phyloP scores from a whole-genome alignment of 257 asterid genomes.

The Solanum tarapatanum region DNA sequence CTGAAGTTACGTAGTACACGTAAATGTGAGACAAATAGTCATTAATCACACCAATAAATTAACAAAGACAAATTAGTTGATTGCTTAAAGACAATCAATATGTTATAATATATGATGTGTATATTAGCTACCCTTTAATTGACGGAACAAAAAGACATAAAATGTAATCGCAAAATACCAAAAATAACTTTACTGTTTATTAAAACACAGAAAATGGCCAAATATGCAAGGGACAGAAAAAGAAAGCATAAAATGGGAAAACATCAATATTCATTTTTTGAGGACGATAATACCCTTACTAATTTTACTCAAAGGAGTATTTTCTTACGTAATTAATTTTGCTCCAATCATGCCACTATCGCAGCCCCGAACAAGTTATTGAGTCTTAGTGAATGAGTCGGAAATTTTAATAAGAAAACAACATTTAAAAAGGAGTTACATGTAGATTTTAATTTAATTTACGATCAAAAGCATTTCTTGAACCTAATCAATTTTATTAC shows the following conservation, averaged over 20 bases:
- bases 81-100: conserved; percentile 3
- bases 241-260: neutral
- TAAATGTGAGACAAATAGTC: conserved; percentile 14
- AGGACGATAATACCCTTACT: conserved; percentile 1
- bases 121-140: conserved; percentile 8
- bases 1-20: neutral
- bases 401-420: conserved; percentile 1
- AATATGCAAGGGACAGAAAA: conserved; percentile 1
- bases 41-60: conserved; percentile 7
- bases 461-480: neutral
- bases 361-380: neutral
- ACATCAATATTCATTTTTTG: neutral
- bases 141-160: conserved; percentile 20
- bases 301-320: neutral
- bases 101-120: conserved; percentile 9
- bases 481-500: neutral
- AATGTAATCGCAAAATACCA: conserved; percentile 25
- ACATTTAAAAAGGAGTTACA: neutral
- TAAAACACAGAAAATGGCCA: conserved; percentile 12
- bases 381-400: neutral
- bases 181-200: conserved; percentile 12
- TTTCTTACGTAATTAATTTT: neutral
- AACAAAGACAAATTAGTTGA: neutral
- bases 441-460: too few species aligned
- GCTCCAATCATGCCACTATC: neutral